Evolutionary conservation across 495 filamentous ascomycete species (phyloP), one percentile per base, ranked within the genome.

Genomic region (Platismatia glauca): DNA sequence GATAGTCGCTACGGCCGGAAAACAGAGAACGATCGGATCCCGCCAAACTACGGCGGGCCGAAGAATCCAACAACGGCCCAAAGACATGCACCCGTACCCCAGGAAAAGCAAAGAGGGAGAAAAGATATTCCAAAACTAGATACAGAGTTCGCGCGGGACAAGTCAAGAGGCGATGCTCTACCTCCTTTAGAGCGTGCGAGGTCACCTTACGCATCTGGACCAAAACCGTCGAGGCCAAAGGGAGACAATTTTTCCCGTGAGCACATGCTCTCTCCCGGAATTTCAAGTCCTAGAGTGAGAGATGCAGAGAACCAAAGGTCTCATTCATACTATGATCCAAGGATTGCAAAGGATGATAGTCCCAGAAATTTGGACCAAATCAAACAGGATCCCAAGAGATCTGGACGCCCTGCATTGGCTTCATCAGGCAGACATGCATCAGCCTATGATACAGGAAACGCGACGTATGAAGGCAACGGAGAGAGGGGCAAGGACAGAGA

Each of bases 221-320:
- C 62, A 50, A 48, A 55, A 43, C 29, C 48, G 11, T 34, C 50
- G 11, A 57, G 43, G 20, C 56, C 62, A 48, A 57, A 59, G 46
- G 27, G 50, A 55, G 37, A 59, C 1, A 57, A 57, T 9, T 35
- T 64, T 12, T 66, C 68, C 31, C 63, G 66, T 11, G 68, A 71
- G 34, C 61, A 59, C 29, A 35, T 68, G 27, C 66, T 63, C n/a
- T 71, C 69, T 12, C 69, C 69, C 20, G 56, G 66, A 13, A 16
- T 55, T 13, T 58, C 64, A 43, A 65, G 50, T 59, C 68, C 69
- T 22, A 67, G 61, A 29, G 33, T 43, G 7, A 62, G 22, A 24
- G 8, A 43, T 27, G 43, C 33, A 7, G 56, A 66, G 33, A 52
- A 7, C 6, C 41, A 41, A 20, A 55, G 41, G 16, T 29, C 60